These are phyloP conservation scores for Tylopilus balloui DNA, from an alignment of 768 basidiomycete species.

Conservation along the genomic window DNA sequence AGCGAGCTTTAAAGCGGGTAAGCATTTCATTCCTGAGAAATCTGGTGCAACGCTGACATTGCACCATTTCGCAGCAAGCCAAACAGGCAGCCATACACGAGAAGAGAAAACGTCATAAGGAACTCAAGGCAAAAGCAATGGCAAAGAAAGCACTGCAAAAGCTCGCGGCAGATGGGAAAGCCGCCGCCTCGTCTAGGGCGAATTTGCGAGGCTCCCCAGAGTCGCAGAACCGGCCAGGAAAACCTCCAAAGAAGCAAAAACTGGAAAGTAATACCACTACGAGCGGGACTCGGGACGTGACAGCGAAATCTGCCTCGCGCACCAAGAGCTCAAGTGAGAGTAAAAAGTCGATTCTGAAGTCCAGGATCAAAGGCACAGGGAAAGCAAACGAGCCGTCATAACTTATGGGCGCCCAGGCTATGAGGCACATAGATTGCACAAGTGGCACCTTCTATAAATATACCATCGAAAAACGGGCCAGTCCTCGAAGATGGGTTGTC, in stretches of 20 bases:
- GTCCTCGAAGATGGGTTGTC: background rate
- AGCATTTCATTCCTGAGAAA: slow-evolving; percentile 9
- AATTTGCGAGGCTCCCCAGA: background rate
- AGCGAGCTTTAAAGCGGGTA: slow-evolving; percentile 62
- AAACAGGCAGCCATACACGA: slow-evolving; percentile 42
- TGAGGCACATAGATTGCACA: slow-evolving; percentile 7
- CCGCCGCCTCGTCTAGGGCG: background rate
- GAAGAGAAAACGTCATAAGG: slow-evolving; percentile 48
- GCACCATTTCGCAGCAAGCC: slow-evolving; percentile 37
- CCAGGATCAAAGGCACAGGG: background rate
- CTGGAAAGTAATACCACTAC: background rate
- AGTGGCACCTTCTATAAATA: slow-evolving; percentile 6
- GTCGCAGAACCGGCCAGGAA: background rate
- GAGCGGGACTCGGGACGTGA: background rate
- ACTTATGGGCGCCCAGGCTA: background rate
- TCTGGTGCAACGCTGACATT: background rate
- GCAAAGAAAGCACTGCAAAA: slow-evolving; percentile 29
- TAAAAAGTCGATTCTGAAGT: slow-evolving; percentile 3
- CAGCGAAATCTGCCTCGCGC: slow-evolving; percentile 1
- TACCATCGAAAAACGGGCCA: background rate
- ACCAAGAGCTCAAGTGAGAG: background rate
- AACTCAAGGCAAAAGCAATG: slow-evolving; percentile 38
- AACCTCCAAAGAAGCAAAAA: slow-evolving; percentile 18
- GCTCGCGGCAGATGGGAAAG: background rate
- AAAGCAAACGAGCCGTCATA: slow-evolving; percentile 6